phyloP scores from a whole-genome alignment of 306 rosid species.

The Malus asiatica region DNA sequence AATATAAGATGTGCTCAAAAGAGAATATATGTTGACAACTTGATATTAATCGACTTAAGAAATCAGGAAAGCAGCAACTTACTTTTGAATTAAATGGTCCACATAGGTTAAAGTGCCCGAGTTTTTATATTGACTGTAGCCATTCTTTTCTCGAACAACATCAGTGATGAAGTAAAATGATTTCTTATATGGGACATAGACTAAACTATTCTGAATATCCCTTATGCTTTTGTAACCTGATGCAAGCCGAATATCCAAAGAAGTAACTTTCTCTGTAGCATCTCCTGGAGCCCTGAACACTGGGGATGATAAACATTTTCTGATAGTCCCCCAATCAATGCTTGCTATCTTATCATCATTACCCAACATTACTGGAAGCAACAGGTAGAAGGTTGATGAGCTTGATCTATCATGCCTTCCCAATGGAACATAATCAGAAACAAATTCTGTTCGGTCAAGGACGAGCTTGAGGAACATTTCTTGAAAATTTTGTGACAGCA shows the following conservation, averaged over 20 bases:
- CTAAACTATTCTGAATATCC: conserved; percentile 69
- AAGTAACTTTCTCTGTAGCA: conserved; percentile 11
- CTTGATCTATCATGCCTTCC: conserved; percentile 33
- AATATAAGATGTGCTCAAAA: background rate
- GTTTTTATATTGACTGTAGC: conserved; percentile 43
- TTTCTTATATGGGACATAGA: conserved; percentile 52
- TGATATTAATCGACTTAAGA: background rate
- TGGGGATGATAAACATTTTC: conserved; percentile 71
- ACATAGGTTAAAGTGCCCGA: conserved; percentile 37
- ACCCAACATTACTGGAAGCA: conserved; percentile 67
- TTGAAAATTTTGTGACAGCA: conserved; percentile 75
- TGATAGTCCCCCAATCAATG: conserved; percentile 71
- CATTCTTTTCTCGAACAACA: conserved; percentile 37
- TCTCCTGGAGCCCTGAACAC: conserved; percentile 47
- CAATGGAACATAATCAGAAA: conserved; percentile 53
- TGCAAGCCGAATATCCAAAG: conserved; percentile 40
- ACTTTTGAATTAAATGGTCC: conserved; percentile 46
- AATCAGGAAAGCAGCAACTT: conserved; percentile 23
- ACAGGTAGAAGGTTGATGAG: conserved; percentile 63
- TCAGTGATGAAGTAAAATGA: conserved; percentile 53
- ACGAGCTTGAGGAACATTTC: conserved; percentile 85
- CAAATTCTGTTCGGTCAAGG: conserved; percentile 71
- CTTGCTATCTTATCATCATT: conserved; percentile 27
- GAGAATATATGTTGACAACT: background rate
- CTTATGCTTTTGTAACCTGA: conserved; percentile 47